phyloP scores from a whole-genome alignment of 345 rosid genomes.

The Noccaea bulbosa region DNA sequence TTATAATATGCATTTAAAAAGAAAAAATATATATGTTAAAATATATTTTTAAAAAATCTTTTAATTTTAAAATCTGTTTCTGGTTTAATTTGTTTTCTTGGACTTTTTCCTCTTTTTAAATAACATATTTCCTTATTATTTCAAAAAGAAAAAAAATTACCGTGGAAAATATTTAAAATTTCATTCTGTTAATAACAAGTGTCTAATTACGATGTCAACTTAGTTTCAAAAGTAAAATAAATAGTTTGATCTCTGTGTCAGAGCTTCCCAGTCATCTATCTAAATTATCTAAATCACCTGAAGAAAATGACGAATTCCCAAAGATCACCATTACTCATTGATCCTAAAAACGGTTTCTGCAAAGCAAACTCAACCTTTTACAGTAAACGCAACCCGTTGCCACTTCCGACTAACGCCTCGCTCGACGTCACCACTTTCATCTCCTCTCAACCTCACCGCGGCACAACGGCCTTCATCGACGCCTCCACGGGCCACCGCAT shows the following conservation, averaged over 20 bases:
- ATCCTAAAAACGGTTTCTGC: slow-evolving; percentile 67
- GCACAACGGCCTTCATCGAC: slow-evolving; percentile 76
- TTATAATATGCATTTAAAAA: no score
- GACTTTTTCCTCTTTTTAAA: no score
- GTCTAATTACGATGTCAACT: not conserved
- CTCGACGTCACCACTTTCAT: slow-evolving; percentile 77
- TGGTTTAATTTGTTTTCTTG: no score
- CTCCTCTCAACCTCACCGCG: slow-evolving; percentile 71
- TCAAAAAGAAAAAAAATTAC: no score
- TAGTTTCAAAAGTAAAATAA: not conserved
- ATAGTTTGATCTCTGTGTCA: not conserved
- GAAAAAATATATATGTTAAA: no score
- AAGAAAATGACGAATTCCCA: not conserved
- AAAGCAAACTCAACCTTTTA: slow-evolving; percentile 57
- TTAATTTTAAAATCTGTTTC: no score
- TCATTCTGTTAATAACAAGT: no score
- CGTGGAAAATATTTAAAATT: no score
- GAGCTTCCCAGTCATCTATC: not conserved
- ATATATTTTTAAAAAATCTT: no score
- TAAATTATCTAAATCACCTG: not conserved
- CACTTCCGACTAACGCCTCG: slow-evolving; percentile 51
- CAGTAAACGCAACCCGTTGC: slow-evolving; percentile 67
- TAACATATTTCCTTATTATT: no score
- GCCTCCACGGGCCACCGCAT: slow-evolving; percentile 61
- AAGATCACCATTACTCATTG: slow-evolving; percentile 20